These are phyloP conservation scores for Neurospora sublineolata DNA, from an alignment of 495 filamentous ascomycete genomes.

Conservation along the genomic window DNA sequence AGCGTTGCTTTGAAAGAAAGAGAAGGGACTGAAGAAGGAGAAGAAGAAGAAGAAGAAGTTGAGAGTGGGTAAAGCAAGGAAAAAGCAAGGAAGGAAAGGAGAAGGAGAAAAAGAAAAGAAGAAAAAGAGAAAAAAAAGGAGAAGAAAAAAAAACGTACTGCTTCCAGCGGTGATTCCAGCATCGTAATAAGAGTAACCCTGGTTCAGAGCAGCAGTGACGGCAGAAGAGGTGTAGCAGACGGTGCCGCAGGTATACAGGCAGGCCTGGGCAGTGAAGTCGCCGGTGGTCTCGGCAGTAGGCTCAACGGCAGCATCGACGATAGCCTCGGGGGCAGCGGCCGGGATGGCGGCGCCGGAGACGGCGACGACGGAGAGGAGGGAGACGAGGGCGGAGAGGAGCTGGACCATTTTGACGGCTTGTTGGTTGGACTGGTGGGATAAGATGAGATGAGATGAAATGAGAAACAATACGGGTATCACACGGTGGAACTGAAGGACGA, in stretches of 20 bases:
- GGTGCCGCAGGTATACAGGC: conserved; percentile 26
- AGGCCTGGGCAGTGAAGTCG: conserved; percentile 18
- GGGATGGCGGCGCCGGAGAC: conserved; percentile 16
- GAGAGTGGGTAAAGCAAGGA: not conserved
- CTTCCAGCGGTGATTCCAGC: conserved; percentile 29
- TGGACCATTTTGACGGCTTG: not conserved
- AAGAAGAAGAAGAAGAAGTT: too few species aligned
- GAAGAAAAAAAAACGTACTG: conserved; percentile 19
- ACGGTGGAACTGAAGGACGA: not conserved
- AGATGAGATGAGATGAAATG: not conserved
- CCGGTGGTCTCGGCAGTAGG: conserved; percentile 10
- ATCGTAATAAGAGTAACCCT: conserved; percentile 38
- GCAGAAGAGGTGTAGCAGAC: conserved; percentile 26
- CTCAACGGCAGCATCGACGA: not conserved
- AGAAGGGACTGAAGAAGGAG: not conserved
- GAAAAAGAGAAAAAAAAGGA: too few species aligned
- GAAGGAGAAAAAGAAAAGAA: too few species aligned
- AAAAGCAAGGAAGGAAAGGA: not conserved
- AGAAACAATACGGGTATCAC: not conserved
- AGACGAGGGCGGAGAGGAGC: not conserved
- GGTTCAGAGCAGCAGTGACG: conserved; percentile 37
- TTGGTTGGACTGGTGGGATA: not conserved
- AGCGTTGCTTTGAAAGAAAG: not conserved
- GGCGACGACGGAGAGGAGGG: conserved; percentile 19
- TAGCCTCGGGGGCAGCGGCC: conserved; percentile 23